Evolutionary conservation across 352 stramenopile species (phyloP), one percentile per base, ranked within the genome.

Genomic region (Globisporangium takayamanum): DNA sequence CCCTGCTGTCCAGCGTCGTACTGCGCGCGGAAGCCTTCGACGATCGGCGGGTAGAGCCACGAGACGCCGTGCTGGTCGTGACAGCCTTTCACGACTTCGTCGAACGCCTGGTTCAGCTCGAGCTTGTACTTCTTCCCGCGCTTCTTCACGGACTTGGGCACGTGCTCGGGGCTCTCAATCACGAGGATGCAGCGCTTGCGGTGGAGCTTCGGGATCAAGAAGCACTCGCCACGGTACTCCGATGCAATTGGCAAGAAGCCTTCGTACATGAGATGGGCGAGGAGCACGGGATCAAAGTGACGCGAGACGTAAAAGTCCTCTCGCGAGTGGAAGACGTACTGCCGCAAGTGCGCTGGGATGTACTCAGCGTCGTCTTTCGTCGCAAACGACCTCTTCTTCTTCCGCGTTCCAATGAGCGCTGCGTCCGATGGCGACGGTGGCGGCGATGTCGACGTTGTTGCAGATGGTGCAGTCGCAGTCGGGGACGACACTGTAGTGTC

Each of bases 171-270:
- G 0, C 61, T 48, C 6, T 82, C 64, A 4, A 94, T 59, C 48
- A 88, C 63, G 53, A 97, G 66, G 11, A 97, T 79, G 66, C 88
- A 98, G 45, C 94, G 86, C 68, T 96, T 72, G 45, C 85, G 72
- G 62, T 97, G 89, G 48, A 97, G 74, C 65, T 97, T 97, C 12
- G 90, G 89, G 53, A 97, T 61, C 46, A 97, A 64, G 57, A 93
- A 87, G 49, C 71, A 81, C 46, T 78, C 66, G 30, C 62, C 72
- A 30, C 74, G 70, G 67, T 81, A 87, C 47, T 93, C 75, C 39
- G 88, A 95, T 5, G 93, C 93, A 61, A 98, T 98, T 33, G 93
- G 93, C 56, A 98, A 71, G 59, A 98, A 98, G n/a, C 93, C 93
- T 64, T 97, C 88, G 57, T 77, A 88, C 88, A 98, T 98, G 51